phyloP scores from a whole-genome alignment of 108 stramenopile genomes.

The Parietichytrium sp. region DNA sequence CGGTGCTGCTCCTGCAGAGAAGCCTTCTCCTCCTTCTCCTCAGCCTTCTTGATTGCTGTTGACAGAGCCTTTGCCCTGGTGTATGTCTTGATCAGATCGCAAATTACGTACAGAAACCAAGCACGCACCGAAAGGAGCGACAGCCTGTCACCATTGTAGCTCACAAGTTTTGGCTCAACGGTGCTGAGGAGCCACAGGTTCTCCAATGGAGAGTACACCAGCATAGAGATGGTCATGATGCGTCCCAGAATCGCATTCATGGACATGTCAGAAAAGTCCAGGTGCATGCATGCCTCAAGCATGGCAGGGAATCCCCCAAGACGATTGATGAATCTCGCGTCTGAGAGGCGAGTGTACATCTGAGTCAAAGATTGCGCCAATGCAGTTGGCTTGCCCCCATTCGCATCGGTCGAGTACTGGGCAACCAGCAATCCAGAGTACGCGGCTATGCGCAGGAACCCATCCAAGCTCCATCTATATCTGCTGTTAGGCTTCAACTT shows the following conservation, averaged over 20 bases:
- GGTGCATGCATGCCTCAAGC: background rate
- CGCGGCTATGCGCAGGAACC: background rate
- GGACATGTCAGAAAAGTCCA: background rate
- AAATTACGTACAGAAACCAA: background rate
- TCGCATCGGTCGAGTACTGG: background rate
- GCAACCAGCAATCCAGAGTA: background rate
- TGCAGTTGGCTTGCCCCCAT: conserved; percentile 12
- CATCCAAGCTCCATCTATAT: too few relatives aligned
- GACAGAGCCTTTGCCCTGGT: background rate
- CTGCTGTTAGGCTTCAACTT: too few relatives aligned
- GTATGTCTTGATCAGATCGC: background rate
- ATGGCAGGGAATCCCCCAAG: background rate
- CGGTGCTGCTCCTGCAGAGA: background rate
- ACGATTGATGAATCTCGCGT: conserved; percentile 28
- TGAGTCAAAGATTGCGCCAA: background rate
- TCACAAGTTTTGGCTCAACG: conserved; percentile 22
- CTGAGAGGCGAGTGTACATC: background rate
- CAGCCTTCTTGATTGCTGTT: background rate
- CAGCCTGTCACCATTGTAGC: background rate
- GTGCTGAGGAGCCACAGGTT: background rate
- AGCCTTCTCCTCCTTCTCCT: background rate
- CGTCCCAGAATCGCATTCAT: too few relatives aligned
- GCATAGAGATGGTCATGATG: conserved; percentile 8
- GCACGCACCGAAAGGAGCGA: background rate
- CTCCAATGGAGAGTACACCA: conserved; percentile 16